Conservation (phyloP, 768 basidiomycete genomes). For the Trametes gibbosa region DNA sequence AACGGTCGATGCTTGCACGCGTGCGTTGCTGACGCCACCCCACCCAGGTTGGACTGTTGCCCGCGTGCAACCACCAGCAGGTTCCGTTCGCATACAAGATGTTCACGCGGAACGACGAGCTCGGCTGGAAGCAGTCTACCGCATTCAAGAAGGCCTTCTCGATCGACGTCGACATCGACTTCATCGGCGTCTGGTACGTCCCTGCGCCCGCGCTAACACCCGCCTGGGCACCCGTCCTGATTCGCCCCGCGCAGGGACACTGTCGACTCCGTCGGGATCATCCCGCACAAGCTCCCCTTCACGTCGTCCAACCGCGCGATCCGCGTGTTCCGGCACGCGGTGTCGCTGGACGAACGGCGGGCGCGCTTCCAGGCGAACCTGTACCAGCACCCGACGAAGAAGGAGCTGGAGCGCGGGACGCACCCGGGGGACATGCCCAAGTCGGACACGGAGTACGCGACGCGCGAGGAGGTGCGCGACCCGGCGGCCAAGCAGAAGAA, state of each 20-base stretch:
- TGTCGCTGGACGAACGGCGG: slow-evolving; percentile 68
- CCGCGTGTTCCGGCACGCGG: slow-evolving; percentile 65
- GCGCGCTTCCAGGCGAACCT: slow-evolving; percentile 46
- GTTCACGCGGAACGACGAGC: slow-evolving; percentile 56
- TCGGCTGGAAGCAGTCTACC: slow-evolving; percentile 61
- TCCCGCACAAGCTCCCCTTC: slow-evolving; percentile 64
- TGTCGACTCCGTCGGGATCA: slow-evolving; percentile 62
- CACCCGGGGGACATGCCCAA: slow-evolving; percentile 50
- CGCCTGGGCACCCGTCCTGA: not conserved
- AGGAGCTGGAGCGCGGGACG: slow-evolving; percentile 43
- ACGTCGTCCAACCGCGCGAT: slow-evolving; percentile 59
- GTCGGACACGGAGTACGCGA: slow-evolving; percentile 19
- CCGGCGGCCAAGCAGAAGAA: not conserved
- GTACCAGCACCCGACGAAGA: slow-evolving; percentile 27
- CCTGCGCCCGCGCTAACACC: too few species aligned
- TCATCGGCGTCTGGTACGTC: slow-evolving; percentile 69
- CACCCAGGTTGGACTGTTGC: slow-evolving; percentile 63
- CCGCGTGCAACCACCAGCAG: slow-evolving; percentile 68
- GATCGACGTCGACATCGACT: slow-evolving; percentile 67
- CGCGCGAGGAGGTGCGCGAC: not conserved
- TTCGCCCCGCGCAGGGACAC: slow-evolving; percentile 54
- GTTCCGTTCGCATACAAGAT: slow-evolving; percentile 78
- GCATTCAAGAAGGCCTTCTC: slow-evolving; percentile 76
- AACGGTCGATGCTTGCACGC: slow-evolving; percentile 29
- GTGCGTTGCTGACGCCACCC: not conserved